Percentiles rank a stretch among this genome's conserved stretches.
Evolutionary conservation across 2,329 filamentous ascomycete genomes (phyloP).

Genomic region (Nakataea oryzae): DNA sequence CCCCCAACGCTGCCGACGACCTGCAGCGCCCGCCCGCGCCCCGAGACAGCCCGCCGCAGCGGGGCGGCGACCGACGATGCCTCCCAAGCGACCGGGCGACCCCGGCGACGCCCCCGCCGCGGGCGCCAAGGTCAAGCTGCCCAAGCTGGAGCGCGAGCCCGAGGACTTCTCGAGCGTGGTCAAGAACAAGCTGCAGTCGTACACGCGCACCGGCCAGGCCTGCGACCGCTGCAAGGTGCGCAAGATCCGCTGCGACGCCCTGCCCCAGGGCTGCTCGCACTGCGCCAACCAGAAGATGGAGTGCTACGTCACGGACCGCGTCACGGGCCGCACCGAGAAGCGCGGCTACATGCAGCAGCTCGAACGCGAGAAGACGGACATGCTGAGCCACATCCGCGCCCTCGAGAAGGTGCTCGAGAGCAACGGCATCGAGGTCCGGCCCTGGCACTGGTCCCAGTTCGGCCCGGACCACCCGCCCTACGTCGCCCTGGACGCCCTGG

Average conservation of each 20-base stretch:
- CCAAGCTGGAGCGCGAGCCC: constrained; percentile 33
- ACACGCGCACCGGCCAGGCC: constrained; percentile 65
- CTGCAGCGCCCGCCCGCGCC: background rate
- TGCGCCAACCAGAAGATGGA: constrained; percentile 67
- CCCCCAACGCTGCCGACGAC: too few species aligned
- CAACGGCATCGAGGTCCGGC: constrained; percentile 49
- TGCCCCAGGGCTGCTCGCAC: constrained; percentile 57
- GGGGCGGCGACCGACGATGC: constrained; percentile 16
- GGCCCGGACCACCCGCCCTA: constrained; percentile 16
- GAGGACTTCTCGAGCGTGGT: constrained; percentile 46
- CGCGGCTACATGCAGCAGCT: constrained; percentile 70
- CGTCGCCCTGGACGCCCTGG: constrained; percentile 14
- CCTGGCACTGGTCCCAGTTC: constrained; percentile 28
- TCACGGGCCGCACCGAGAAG: constrained; percentile 69
- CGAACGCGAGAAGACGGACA: constrained; percentile 59
- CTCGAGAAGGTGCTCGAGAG: constrained; percentile 56
- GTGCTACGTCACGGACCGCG: constrained; percentile 79
- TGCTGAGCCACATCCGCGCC: constrained; percentile 56
- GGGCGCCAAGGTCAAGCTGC: constrained; percentile 33
- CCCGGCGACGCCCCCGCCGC: constrained; percentile 20
- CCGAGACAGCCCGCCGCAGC: background rate
- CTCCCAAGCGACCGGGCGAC: constrained; percentile 32
- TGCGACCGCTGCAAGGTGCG: constrained; percentile 86
- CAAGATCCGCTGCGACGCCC: constrained; percentile 71
- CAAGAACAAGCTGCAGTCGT: constrained; percentile 43